These are phyloP conservation scores for Lepidium didymum DNA, from an alignment of 345 rosid genomes.

Conservation along the genomic window DNA sequence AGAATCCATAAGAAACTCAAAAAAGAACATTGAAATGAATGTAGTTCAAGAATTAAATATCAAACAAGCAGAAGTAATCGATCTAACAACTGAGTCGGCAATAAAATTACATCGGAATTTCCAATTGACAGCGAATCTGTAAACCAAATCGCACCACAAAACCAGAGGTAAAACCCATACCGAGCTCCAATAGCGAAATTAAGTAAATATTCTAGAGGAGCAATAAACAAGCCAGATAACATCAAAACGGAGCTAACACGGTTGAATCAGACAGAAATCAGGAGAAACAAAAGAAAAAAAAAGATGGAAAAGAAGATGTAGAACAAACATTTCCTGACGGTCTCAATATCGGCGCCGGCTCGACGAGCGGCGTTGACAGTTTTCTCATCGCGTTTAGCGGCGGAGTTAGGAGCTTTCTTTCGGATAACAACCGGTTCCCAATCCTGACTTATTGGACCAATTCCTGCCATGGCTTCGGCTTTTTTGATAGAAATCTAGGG, in stretches of 20 bases:
- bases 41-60: not conserved
- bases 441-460: conserved; percentile 73
- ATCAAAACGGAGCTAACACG: not conserved
- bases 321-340: conserved; percentile 58
- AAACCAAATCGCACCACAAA: not conserved
- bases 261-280: not conserved
- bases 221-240: not conserved
- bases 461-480: conserved; percentile 41
- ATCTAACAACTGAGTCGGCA: not conserved
- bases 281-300: not conserved
- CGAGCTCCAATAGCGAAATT: not conserved
- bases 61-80: not conserved
- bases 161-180: not conserved
- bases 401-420: conserved; percentile 60
- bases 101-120: not conserved
- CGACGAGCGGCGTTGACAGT: conserved; percentile 87
- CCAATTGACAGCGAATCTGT: not conserved
- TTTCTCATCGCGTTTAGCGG: conserved; percentile 75
- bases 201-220: not conserved
- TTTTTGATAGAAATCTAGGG: conserved; percentile 18
- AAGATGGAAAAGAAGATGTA: not conserved
- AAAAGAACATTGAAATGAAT: not conserved
- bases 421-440: conserved; percentile 88
- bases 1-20: not conserved
- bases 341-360: conserved; percentile 68